phyloP scores from a whole-genome alignment of 352 stramenopile genomes.

The Globisporangium polare region DNA sequence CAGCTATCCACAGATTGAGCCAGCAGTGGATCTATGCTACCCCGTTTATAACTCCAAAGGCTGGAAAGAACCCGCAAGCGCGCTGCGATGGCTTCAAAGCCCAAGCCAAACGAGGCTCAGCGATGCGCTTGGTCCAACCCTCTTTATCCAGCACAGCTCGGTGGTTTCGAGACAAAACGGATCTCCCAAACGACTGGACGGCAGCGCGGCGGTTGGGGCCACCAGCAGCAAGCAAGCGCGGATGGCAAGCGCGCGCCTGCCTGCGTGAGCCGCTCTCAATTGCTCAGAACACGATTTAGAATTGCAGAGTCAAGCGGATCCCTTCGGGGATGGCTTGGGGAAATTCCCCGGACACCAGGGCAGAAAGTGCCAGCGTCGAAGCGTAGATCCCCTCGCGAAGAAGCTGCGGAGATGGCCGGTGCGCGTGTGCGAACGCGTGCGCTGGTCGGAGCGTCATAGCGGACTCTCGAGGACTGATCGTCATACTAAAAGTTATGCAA shows the following conservation, averaged over 20 bases:
- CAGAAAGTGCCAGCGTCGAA: slow-evolving; percentile 84
- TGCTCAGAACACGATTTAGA: slow-evolving; percentile 89
- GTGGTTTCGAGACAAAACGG: neutral
- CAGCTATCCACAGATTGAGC: neutral
- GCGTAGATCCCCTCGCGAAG: slow-evolving; percentile 71
- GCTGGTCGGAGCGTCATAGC: slow-evolving; percentile 25
- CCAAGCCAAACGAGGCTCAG: neutral
- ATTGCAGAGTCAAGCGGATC: slow-evolving; percentile 88
- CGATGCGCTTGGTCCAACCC: neutral
- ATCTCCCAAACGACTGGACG: neutral
- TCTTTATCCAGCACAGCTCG: neutral
- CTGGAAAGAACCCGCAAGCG: neutral
- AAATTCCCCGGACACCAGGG: slow-evolving; percentile 90
- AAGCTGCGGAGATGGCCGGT: slow-evolving; percentile 57
- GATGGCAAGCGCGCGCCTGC: too few species aligned
- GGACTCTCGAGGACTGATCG: slow-evolving; percentile 80
- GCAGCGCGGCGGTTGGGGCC: neutral
- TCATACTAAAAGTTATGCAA: slow-evolving; percentile 93
- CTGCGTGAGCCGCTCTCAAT: too few species aligned
- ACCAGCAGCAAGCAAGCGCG: too few species aligned
- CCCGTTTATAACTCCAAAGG: neutral
- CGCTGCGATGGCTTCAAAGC: neutral
- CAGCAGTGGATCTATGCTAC: neutral
- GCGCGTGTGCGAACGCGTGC: slow-evolving; percentile 4
- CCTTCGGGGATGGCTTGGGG: slow-evolving; percentile 61